These are phyloP conservation scores for Fusarium brevicatenulatum DNA, from an alignment of 2,329 filamentous ascomycete species.

Conservation along the genomic window DNA sequence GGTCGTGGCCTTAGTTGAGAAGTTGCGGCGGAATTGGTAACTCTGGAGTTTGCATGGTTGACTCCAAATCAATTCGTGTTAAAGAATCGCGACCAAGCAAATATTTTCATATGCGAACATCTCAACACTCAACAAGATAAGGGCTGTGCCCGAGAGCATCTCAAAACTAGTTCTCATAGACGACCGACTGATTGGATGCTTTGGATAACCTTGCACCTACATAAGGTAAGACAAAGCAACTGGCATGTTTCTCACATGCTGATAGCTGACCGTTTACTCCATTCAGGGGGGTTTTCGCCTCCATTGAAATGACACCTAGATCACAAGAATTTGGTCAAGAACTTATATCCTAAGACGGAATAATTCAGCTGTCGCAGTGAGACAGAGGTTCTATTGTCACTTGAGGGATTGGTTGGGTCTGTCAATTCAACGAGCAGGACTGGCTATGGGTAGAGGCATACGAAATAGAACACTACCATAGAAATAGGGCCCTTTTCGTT, in stretches of 20 bases:
- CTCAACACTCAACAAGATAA: neutral
- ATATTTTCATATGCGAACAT: neutral
- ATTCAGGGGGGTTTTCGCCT: neutral
- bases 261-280: neutral
- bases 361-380: neutral
- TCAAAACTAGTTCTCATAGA: neutral
- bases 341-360: neutral
- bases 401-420: neutral
- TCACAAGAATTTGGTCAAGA: neutral
- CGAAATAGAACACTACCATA: neutral
- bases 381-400: neutral
- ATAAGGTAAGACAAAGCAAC: neutral
- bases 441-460: neutral
- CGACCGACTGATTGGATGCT: neutral
- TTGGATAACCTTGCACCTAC: no score
- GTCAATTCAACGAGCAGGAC: neutral
- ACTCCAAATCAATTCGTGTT: neutral
- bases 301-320: neutral
- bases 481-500: neutral
- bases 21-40: neutral
- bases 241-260: neutral
- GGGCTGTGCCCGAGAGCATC: neutral
- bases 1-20: constrained; percentile 10
- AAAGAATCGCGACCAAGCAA: neutral
- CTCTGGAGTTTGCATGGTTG: neutral